Conservation (phyloP, 1,139 yeast genomes). For the Taphrina wiesneri region DNA sequence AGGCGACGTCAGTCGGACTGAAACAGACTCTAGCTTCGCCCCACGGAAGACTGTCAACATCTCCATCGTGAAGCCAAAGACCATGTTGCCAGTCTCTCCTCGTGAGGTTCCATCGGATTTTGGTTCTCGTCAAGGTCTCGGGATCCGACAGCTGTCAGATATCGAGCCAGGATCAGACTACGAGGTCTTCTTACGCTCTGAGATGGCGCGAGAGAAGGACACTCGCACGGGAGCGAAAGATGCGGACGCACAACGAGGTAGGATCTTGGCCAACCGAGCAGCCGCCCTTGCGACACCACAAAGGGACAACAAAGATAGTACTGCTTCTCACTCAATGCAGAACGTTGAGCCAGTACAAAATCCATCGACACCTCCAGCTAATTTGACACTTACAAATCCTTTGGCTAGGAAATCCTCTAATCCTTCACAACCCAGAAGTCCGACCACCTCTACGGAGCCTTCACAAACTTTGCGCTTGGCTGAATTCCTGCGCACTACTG, state of each 20-base stretch:
- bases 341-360: neutral
- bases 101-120: neutral
- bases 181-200: slow-evolving; percentile 19
- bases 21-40: neutral
- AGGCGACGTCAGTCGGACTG: neutral
- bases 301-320: neutral
- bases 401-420: neutral
- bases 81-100: neutral
- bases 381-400: neutral
- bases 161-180: slow-evolving; percentile 27
- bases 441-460: neutral
- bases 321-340: neutral
- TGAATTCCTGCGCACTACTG: slow-evolving; percentile 25
- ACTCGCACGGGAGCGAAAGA: neutral
- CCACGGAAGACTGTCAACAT: slow-evolving; percentile 1
- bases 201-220: slow-evolving; percentile 6
- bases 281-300: neutral
- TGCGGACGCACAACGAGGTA: slow-evolving; percentile 19
- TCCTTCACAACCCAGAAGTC: slow-evolving; percentile 6
- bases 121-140: slow-evolving; percentile 4
- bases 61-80: neutral
- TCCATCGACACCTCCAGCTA: slow-evolving; percentile 8
- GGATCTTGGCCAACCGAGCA: slow-evolving; percentile 19
- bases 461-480: slow-evolving; percentile 24
- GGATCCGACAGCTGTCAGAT: neutral